Conservation (phyloP, 2,329 filamentous ascomycete genomes). For the Thelonectria discophora region DNA sequence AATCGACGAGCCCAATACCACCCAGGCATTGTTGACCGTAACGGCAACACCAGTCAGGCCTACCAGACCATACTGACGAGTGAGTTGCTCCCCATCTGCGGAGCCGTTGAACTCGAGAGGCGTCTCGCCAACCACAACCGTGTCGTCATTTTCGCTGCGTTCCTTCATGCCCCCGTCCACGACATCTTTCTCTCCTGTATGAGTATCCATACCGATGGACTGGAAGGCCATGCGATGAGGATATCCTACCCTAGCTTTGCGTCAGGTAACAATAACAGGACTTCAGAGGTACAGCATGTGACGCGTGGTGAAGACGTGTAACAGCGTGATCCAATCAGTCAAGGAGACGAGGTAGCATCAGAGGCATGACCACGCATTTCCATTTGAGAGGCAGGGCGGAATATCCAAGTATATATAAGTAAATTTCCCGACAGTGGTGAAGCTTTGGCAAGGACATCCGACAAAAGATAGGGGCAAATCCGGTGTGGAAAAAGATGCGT, state of each 20-base stretch:
- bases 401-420: background rate
- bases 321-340: background rate
- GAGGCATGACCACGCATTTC: background rate
- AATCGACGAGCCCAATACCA: conserved; percentile 38
- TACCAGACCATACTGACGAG: conserved; percentile 37
- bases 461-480: conserved; percentile 9
- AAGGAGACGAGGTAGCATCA: background rate
- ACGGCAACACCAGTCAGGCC: conserved; percentile 40
- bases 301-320: background rate
- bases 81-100: conserved; percentile 36
- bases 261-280: background rate
- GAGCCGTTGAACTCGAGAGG: conserved; percentile 29
- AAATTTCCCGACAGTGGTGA: background rate
- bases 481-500: background rate
- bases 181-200: conserved; percentile 21
- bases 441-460: background rate
- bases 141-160: conserved; percentile 20
- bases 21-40: conserved; percentile 42
- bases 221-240: background rate
- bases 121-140: conserved; percentile 22
- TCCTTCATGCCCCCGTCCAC: conserved; percentile 19
- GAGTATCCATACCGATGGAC: background rate
- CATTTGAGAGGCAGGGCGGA: background rate
- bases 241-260: background rate
- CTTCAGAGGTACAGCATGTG: background rate